These are phyloP conservation scores for Diddensiella transvaalensis DNA, from an alignment of 805 yeast genomes.

Conservation along the genomic window DNA sequence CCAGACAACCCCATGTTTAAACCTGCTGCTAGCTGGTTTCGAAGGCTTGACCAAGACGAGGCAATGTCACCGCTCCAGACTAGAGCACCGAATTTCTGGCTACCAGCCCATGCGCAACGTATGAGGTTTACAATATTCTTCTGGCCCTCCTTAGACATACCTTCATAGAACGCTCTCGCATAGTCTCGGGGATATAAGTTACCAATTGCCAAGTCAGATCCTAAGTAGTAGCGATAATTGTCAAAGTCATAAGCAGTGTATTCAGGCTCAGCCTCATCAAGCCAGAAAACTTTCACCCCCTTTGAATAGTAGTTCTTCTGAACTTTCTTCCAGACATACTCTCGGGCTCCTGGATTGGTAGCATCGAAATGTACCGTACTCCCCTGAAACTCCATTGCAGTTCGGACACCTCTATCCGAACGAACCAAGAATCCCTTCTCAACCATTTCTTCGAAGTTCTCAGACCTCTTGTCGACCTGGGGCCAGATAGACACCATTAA, in stretches of 20 bases:
- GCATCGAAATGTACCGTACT: constrained; percentile 17
- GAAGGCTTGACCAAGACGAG: constrained; percentile 20
- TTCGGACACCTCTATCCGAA: constrained; percentile 20
- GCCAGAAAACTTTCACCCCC: constrained; percentile 21
- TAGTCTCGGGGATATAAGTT: constrained; percentile 22
- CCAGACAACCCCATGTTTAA: constrained; percentile 24
- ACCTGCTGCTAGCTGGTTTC: constrained; percentile 21
- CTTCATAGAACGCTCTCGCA: constrained; percentile 21
- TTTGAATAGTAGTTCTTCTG: constrained; percentile 18
- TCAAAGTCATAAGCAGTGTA: constrained; percentile 23
- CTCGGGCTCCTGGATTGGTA: constrained; percentile 20
- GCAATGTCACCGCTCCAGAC: constrained; percentile 24
- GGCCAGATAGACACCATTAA: constrained; percentile 25
- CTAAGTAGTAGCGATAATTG: constrained; percentile 20
- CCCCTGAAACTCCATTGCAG: constrained; percentile 21
- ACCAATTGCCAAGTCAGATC: constrained; percentile 17
- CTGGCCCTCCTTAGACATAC: constrained; percentile 11
- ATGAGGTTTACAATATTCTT: constrained; percentile 3
- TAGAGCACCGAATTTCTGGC: constrained; percentile 23
- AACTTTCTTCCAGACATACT: constrained; percentile 20
- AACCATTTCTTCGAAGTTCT: constrained; percentile 20
- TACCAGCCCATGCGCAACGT: constrained; percentile 25
- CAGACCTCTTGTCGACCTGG: constrained; percentile 19
- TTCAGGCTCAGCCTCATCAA: constrained; percentile 24
- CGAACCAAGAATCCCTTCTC: constrained; percentile 20